Evolutionary conservation across 371 early-diverging fungal genomes (phyloP).

Genomic region (Mortierella sp.): DNA sequence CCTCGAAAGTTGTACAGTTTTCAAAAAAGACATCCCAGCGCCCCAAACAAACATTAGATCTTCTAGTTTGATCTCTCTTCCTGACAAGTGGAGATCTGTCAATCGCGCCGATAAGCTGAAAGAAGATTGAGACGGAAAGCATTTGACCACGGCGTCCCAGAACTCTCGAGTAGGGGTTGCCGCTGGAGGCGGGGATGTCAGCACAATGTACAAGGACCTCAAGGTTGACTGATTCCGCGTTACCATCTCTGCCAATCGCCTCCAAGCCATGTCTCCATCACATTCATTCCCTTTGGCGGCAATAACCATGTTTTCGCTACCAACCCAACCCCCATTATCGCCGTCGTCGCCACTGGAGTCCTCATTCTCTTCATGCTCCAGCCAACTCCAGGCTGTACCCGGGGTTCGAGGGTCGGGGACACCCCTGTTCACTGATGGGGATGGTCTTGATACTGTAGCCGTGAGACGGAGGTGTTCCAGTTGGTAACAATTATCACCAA

Average conservation of each 20-base stretch:
- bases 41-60: neutral
- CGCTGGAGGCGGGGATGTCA: neutral
- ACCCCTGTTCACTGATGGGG: neutral
- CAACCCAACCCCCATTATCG: neutral
- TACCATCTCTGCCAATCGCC: neutral
- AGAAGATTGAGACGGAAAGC: neutral
- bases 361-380: neutral
- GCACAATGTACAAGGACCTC: neutral
- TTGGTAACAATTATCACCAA: neutral
- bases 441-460: neutral
- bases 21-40: neutral
- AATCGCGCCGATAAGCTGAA: neutral
- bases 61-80: neutral
- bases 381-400: neutral
- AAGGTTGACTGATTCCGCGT: neutral
- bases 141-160: neutral
- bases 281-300: neutral
- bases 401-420: neutral
- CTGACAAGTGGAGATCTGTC: neutral
- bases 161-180: slow-evolving; percentile 1
- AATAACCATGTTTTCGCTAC: neutral
- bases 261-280: neutral
- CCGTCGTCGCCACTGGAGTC: neutral
- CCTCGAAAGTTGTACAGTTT: neutral
- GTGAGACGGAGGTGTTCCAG: neutral